A percentile compares a stretch with the other conserved stretches of the same genome.
These are phyloP conservation scores for Penicillium sp. DNA, from an alignment of 2,329 filamentous ascomycete genomes.

Conservation along the genomic window DNA sequence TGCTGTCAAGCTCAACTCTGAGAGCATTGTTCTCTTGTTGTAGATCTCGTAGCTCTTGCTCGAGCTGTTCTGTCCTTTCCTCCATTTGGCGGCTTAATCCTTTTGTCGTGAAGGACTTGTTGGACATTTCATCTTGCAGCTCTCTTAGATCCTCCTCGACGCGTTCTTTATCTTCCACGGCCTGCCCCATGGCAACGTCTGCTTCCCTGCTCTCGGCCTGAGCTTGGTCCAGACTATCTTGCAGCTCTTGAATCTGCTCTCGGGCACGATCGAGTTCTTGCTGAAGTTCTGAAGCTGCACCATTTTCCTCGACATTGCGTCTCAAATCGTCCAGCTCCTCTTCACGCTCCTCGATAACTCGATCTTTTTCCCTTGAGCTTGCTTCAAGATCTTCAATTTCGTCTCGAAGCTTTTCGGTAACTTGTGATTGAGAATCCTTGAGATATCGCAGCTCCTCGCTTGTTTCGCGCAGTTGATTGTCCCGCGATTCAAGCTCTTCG, in stretches of 20 bases:
- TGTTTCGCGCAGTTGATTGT: constrained; percentile 43
- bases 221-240: constrained; percentile 42
- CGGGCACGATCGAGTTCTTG: constrained; percentile 50
- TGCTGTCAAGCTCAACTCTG: constrained; percentile 47
- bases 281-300: constrained; percentile 50
- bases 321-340: constrained; percentile 63
- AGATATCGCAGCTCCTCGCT: constrained; percentile 59
- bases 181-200: constrained; percentile 50
- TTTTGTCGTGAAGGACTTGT: constrained; percentile 76
- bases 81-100: constrained; percentile 74
- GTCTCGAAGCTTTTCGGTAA: constrained; percentile 68
- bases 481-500: constrained; percentile 52
- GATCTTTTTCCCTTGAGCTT: constrained; percentile 74
- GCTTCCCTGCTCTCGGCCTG: constrained; percentile 40
- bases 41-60: constrained; percentile 63
- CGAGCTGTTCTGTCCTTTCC: constrained; percentile 66
- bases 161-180: constrained; percentile 53
- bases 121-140: constrained; percentile 73
- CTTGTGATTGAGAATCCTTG: constrained; percentile 56
- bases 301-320: constrained; percentile 44
- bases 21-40: constrained; percentile 49
- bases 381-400: constrained; percentile 75
- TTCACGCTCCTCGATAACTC: constrained; percentile 70
- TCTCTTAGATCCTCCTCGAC: constrained; percentile 59
- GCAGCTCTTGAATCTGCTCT: constrained; percentile 47